A percentile compares a stretch with the other conserved stretches of the same genome.
Conservation (phyloP, 441 rosid genomes). For the Mallotus repandus region DNA sequence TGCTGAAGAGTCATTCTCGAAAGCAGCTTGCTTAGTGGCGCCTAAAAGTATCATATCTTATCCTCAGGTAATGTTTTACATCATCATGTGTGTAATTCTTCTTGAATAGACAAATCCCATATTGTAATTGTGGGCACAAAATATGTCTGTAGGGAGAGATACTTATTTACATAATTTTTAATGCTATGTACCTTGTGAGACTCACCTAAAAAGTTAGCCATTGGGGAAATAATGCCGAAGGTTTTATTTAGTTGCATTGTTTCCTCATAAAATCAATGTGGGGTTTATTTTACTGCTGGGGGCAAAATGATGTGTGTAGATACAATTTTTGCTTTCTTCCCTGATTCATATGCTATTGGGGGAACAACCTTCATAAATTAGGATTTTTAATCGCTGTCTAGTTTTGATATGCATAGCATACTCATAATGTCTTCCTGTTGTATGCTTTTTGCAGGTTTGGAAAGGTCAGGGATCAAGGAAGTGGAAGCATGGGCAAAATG, state of each 20-base stretch:
- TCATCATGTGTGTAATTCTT: not conserved
- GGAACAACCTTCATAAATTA: not conserved
- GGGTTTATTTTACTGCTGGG: no score
- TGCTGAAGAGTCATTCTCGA: slow-evolving; percentile 74
- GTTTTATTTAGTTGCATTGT: no score
- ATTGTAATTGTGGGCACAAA: not conserved
- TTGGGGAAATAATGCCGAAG: no score
- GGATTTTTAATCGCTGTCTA: not conserved
- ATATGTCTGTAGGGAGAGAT: not conserved
- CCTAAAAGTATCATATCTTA: slow-evolving; percentile 83
- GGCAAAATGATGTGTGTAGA: no score
- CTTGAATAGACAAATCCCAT: not conserved
- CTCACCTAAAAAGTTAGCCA: no score
- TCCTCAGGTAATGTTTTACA: slow-evolving; percentile 66
- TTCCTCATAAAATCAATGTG: no score
- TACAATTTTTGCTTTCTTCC: no score
- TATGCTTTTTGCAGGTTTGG: slow-evolving; percentile 67
- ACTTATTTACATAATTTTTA: no score
- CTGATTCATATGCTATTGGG: no score
- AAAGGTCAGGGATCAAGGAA: slow-evolving; percentile 98
- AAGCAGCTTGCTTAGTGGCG: slow-evolving; percentile 83
- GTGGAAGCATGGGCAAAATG: slow-evolving; percentile 88
- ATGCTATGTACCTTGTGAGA: no score
- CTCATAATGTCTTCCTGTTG: slow-evolving; percentile 13
- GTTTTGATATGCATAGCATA: not conserved